Percentiles rank a stretch among this genome's conserved stretches.
phyloP scores from a whole-genome alignment of 331 rosid species.

The Cucumis variabilis region DNA sequence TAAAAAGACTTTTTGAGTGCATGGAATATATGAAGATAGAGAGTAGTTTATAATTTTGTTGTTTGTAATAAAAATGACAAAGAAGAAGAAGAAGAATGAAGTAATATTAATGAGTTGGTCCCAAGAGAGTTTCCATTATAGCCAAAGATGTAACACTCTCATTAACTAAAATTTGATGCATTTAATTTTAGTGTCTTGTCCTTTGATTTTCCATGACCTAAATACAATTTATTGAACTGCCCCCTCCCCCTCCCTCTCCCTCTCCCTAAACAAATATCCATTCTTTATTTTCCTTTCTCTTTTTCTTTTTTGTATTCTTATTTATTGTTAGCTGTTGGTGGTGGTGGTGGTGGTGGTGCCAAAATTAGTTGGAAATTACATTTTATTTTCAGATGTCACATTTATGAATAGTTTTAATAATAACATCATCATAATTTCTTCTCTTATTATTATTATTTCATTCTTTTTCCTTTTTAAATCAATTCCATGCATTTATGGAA shows the following conservation, averaged over 20 bases:
- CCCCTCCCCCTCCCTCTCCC: not conserved
- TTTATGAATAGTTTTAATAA: conserved; percentile 12
- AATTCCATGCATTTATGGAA: not conserved
- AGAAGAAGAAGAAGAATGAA: not conserved
- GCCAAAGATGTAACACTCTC: conserved; percentile 30
- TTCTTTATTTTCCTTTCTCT: not conserved
- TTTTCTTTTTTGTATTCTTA: not conserved
- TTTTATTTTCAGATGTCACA: conserved; percentile 21
- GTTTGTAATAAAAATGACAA: not conserved
- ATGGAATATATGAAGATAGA: too few relatives aligned
- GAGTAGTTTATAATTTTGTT: too few relatives aligned
- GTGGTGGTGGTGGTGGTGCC: not conserved
- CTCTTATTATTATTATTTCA: not conserved
- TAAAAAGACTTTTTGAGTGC: too few relatives aligned
- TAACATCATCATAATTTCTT: not conserved
- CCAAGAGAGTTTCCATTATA: not conserved
- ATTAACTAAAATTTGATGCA: conserved; percentile 29
- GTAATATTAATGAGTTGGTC: conserved; percentile 10
- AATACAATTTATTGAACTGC: conserved; percentile 27
- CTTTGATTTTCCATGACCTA: conserved; percentile 25
- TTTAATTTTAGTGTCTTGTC: conserved; percentile 33
- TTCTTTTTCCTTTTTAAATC: too few relatives aligned
- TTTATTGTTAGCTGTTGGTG: not conserved
- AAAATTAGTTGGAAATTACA: not conserved
- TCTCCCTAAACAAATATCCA: not conserved